Evolutionary conservation across 2,329 filamentous ascomycete species (phyloP), one percentile per base, ranked within the genome.

Genomic region (Aspergillus pseudoterreus): DNA sequence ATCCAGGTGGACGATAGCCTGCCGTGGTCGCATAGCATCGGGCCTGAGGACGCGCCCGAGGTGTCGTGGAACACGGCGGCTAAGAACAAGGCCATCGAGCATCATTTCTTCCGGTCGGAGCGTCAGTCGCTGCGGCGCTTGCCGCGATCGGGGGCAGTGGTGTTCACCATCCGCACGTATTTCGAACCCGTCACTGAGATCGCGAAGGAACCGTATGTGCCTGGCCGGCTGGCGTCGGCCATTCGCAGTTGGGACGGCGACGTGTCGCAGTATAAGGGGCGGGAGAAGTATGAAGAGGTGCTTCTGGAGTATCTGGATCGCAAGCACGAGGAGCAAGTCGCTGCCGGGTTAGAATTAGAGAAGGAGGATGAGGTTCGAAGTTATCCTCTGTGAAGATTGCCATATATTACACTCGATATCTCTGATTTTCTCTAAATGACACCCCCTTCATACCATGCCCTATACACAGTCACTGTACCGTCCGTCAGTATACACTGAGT

Each of bases 101-200:
- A 91, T 56, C 88, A 92, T 67, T 86, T 77, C 64, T 94, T 94
- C 69, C 80, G 90, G 14, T 89, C 84, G 0, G 88, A 92, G 72
- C 71, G 88, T 41, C 88, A 92, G 75, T 82, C 80, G 15, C 64
- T 92, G 47, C 73, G 87, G 11, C 71, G 88, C 45, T 73, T 86
- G 52, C 83, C 83, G 3, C 75, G 71, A 57, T 78, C 75, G 1
- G 80, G 82, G 0, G 83, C 76, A 0, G 75, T 86, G 1, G 81
- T 86, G 3, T 92, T 92, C 62, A 92, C 88, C 0, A 90, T 92
- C 46, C 76, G 88, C 11, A 92, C 88, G 0, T 92, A 92, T 67
- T 91, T 92, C 63, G 81, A 85, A 53, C 87, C 86, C 0, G 71
- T 92, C 27, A 84, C 78, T 0, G 82, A 85, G 14, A 80, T 92